These are phyloP conservation scores for Buddleja alternifolia DNA, from an alignment of 257 asterid genomes.

Conservation along the genomic window DNA sequence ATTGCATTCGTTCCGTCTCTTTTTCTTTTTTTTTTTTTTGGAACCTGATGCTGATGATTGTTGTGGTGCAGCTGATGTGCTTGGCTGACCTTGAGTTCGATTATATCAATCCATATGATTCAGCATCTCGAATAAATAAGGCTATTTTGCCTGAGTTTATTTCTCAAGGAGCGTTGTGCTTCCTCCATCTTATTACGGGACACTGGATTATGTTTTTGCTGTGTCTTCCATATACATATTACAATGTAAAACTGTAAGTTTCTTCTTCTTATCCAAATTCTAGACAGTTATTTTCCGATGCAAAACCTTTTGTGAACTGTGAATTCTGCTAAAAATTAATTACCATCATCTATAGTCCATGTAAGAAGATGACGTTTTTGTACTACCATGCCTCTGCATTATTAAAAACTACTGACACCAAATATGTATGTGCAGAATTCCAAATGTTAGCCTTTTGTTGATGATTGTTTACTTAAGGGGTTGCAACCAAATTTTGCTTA, in stretches of 20 bases:
- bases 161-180: conserved; percentile 60
- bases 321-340: neutral
- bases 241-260: conserved; percentile 63
- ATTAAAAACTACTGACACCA: neutral
- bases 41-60: conserved; percentile 30
- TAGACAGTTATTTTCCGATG: neutral
- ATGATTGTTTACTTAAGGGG: neutral
- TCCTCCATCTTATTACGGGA: conserved; percentile 75
- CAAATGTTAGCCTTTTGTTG: neutral
- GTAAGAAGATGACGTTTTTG: conserved; percentile 1
- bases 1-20: neutral
- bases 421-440: neutral
- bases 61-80: conserved; percentile 76
- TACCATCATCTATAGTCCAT: neutral
- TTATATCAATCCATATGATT: conserved; percentile 82
- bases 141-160: conserved; percentile 76
- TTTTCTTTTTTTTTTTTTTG: conserved; percentile 16
- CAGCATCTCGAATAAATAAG: conserved; percentile 76
- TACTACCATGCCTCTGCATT: neutral
- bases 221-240: conserved; percentile 72
- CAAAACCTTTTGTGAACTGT: conserved; percentile 15
- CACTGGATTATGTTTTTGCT: conserved; percentile 84
- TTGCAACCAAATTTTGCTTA: neutral
- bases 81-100: conserved; percentile 87
- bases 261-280: conserved; percentile 23